These are phyloP conservation scores for Eragrostis tef DNA, from an alignment of 202 grass and related monocot genomes.

Conservation along the genomic window DNA sequence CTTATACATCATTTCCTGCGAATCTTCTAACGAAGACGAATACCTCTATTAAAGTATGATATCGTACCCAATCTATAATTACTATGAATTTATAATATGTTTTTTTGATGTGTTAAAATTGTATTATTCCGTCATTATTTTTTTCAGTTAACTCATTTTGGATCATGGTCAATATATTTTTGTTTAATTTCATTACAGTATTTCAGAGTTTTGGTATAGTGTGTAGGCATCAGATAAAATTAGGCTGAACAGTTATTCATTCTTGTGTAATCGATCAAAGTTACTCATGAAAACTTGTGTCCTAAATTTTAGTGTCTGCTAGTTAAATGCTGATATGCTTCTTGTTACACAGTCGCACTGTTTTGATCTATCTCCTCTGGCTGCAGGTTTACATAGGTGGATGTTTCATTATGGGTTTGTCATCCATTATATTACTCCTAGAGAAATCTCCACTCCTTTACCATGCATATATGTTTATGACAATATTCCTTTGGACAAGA, in stretches of 20 bases:
- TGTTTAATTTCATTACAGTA: slow-evolving; percentile 8
- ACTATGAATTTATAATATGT: slow-evolving; percentile 37
- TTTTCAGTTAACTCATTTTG: slow-evolving; percentile 32
- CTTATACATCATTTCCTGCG: too few species aligned
- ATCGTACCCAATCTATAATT: neutral
- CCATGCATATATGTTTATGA: slow-evolving; percentile 87
- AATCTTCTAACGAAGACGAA: slow-evolving; percentile 58
- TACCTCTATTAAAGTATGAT: slow-evolving; percentile 66
- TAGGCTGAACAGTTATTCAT: slow-evolving; percentile 6
- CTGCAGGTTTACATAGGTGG: slow-evolving; percentile 83
- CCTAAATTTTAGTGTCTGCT: slow-evolving; percentile 16
- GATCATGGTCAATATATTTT: neutral
- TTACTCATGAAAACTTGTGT: slow-evolving; percentile 24
- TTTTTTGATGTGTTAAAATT: slow-evolving; percentile 12
- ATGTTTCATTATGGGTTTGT: slow-evolving; percentile 70
- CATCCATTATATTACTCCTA: slow-evolving; percentile 70
- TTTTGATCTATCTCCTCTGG: slow-evolving; percentile 49
- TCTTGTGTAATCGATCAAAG: slow-evolving; percentile 6
- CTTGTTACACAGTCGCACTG: slow-evolving; percentile 15
- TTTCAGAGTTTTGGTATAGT: slow-evolving; percentile 17
- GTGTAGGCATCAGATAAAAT: slow-evolving; percentile 13
- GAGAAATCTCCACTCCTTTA: slow-evolving; percentile 94
- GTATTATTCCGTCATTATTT: slow-evolving; percentile 20
- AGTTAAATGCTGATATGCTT: slow-evolving; percentile 22
- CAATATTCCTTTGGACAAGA: slow-evolving; percentile 91